These are phyloP conservation scores for Lipomyces starkeyi DNA, from an alignment of 805 yeast species.

Conservation along the genomic window DNA sequence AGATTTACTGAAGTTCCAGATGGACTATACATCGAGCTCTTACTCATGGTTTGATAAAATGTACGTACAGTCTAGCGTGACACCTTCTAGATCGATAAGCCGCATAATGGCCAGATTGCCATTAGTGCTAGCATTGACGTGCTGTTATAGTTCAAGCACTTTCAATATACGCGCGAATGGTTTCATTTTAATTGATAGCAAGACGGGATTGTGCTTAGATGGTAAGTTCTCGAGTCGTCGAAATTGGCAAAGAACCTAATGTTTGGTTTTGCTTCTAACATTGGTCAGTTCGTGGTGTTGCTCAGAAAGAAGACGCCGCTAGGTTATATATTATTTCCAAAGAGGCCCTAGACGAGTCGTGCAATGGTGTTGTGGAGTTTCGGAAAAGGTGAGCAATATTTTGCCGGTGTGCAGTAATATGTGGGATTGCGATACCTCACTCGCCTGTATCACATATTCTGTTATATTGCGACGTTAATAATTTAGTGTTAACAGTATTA, in stretches of 20 bases:
- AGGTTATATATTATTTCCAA: slow-evolving; percentile 8
- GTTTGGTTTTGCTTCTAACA: background rate
- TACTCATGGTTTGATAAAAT: slow-evolving; percentile 22
- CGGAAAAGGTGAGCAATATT: slow-evolving; percentile 18
- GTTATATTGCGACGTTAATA: background rate
- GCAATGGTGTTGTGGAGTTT: slow-evolving; percentile 24
- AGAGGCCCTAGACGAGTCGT: slow-evolving; percentile 10
- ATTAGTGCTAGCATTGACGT: background rate
- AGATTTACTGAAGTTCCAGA: background rate
- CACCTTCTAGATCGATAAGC: background rate
- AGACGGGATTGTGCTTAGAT: slow-evolving; percentile 31
- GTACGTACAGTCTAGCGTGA: slow-evolving; percentile 13
- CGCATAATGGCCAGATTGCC: slow-evolving; percentile 1
- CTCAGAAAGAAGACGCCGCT: slow-evolving; percentile 27
- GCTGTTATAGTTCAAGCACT: slow-evolving; percentile 17
- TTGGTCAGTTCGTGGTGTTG: slow-evolving; percentile 31
- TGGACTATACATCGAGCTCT: slow-evolving; percentile 18
- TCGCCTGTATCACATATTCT: background rate
- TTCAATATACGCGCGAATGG: slow-evolving; percentile 21
- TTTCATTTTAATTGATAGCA: slow-evolving; percentile 27
- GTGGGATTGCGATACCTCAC: background rate
- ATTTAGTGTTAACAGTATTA: slow-evolving; percentile 1
- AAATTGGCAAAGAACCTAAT: background rate
- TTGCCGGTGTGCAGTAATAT: background rate
- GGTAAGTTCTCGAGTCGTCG: slow-evolving; percentile 16